Conservation (phyloP, 495 filamentous ascomycete species). For the Astrocystis sublimbata region DNA sequence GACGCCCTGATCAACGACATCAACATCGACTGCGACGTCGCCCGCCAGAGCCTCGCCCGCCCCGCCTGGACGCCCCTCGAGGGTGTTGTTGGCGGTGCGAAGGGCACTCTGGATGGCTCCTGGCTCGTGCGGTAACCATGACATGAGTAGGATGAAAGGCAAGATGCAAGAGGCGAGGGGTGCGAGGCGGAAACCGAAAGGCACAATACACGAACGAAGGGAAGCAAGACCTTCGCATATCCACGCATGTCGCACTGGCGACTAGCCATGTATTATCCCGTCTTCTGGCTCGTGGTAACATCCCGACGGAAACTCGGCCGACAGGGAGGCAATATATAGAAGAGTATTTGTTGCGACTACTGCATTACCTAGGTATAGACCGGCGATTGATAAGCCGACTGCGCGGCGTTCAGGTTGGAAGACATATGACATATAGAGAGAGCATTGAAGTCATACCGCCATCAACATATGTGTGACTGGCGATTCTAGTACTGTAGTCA, state of each 20-base stretch:
- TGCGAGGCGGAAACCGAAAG: neutral
- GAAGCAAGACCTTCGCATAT: neutral
- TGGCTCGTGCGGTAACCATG: constrained; percentile 41
- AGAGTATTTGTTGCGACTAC: neutral
- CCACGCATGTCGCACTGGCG: neutral
- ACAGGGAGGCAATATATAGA: neutral
- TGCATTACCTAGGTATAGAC: constrained; percentile 14
- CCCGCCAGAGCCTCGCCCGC: constrained; percentile 68
- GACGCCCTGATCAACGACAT: constrained; percentile 90
- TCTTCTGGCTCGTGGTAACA: neutral
- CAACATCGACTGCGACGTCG: constrained; percentile 80
- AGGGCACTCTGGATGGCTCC: constrained; percentile 36
- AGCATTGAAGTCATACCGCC: constrained; percentile 4
- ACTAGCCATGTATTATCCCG: neutral
- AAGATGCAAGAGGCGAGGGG: neutral
- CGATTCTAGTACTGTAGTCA: neutral
- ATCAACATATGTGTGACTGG: neutral
- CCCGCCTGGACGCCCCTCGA: constrained; percentile 61
- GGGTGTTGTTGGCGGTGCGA: constrained; percentile 23
- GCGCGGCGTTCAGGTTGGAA: constrained; percentile 13
- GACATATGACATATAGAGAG: constrained; percentile 8
- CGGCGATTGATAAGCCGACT: neutral
- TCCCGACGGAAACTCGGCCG: neutral
- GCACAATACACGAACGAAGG: neutral
- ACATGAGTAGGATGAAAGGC: neutral